Evolutionary conservation across 495 filamentous ascomycete species (phyloP), one percentile per base, ranked within the genome.

Genomic region (Darksidea phi): DNA sequence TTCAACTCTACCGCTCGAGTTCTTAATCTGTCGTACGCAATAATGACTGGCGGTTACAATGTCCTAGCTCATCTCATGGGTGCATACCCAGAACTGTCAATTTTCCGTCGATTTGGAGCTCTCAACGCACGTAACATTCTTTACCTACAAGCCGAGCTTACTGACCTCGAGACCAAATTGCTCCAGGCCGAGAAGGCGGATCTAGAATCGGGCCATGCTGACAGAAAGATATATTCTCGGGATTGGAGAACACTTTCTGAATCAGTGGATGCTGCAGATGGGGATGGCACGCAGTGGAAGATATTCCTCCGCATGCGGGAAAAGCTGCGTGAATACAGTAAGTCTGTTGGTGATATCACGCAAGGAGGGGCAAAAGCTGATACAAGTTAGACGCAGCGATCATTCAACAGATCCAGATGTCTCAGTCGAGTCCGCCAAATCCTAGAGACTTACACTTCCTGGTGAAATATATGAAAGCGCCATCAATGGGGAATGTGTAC

Each of bases 81-180:
- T 38, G 36, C 36, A 38, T 38, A 38, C 36, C 47, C 57, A 23
- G 57, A 60, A 45, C n/a, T 45, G 4, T 10, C 26, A 5, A 53
- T 60, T 12, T 60, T 60, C 32, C 57, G 57, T 11, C 32, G 32
- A 3, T 60, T 60, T 28, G 20, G 48, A 10, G 17, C 24, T 17
- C 57, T 60, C 34, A 52, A 60, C 37, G 38, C 48, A 12, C 7
- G 28, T 4, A 60, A 60, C 37, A 10, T 60, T 12, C 47, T 60
- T 11, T 49, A 49, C 17, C 34, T 54, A 3, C 57, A 60, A 54
- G 57, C 57, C 4, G 57, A 60, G 20, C 25, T 60, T 11, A 20
- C 20, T 10, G 32, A 54, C 37, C 37, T 60, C n/a, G 57, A 60
- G 18, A 21, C 15, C 5, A 6, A 53, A 34, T 18, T 54, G 5